These are phyloP conservation scores for Berberis thunbergii DNA, from an alignment of 164 flowering plant genomes.

Conservation along the genomic window DNA sequence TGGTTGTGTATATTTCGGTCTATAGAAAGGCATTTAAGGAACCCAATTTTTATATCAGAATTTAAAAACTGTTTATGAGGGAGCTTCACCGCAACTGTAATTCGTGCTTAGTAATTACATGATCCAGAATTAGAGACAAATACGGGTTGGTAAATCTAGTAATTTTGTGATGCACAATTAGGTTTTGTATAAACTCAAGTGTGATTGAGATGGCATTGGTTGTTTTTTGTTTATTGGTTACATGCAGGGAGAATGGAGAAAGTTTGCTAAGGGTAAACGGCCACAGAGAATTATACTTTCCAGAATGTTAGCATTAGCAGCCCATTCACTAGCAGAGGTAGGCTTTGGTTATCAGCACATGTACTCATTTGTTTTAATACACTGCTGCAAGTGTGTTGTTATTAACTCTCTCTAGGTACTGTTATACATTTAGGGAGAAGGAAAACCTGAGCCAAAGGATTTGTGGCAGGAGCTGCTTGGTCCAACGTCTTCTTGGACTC, in stretches of 20 bases:
- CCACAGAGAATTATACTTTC: slow-evolving; percentile 42
- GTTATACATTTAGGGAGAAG: slow-evolving; percentile 36
- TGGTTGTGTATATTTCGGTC: too few species aligned
- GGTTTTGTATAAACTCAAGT: not conserved
- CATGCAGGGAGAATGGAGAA: slow-evolving; percentile 49
- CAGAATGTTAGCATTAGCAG: slow-evolving; percentile 82
- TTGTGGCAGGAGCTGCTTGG: slow-evolving; percentile 76
- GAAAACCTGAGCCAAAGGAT: slow-evolving; percentile 81
- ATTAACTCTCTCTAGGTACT: slow-evolving; percentile 1
- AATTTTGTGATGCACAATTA: not conserved
- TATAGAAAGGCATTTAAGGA: too few species aligned
- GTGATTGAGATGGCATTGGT: not conserved
- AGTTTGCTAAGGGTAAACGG: slow-evolving; percentile 41
- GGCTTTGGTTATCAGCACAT: slow-evolving; percentile 4
- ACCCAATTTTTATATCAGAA: too few species aligned
- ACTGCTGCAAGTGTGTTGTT: not conserved
- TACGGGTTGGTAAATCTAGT: too few species aligned
- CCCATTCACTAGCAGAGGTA: slow-evolving; percentile 98
- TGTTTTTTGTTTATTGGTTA: not conserved
- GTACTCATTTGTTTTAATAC: not conserved
- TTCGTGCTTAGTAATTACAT: too few species aligned
- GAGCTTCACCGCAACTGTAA: too few species aligned
- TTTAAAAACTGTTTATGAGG: too few species aligned
- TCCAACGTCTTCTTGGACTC: slow-evolving; percentile 71
- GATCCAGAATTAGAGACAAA: too few species aligned